These are phyloP conservation scores for Talaromyces atroroseus DNA, from an alignment of 2,329 filamentous ascomycete species.

Conservation along the genomic window DNA sequence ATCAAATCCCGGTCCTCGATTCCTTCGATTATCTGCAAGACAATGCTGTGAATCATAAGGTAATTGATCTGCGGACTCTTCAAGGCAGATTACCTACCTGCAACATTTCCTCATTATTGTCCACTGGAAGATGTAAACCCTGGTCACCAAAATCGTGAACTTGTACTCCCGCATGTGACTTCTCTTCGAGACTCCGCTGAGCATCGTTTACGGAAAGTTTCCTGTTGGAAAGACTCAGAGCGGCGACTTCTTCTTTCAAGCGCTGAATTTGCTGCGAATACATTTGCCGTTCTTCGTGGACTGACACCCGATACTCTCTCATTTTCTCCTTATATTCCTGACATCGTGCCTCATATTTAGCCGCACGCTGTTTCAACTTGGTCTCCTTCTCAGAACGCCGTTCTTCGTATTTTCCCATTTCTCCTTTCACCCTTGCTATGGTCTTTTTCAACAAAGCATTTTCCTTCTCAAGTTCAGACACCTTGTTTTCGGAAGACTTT, in stretches of 20 bases:
- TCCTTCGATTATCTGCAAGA: conserved; percentile 30
- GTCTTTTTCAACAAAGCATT: conserved; percentile 37
- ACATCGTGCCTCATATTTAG: conserved; percentile 34
- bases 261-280: conserved; percentile 36
- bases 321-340: conserved; percentile 39
- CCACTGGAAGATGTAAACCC: neutral
- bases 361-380: conserved; percentile 36
- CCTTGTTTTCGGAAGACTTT: conserved; percentile 37
- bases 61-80: neutral
- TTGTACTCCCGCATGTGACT: conserved; percentile 20
- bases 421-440: conserved; percentile 36
- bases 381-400: conserved; percentile 40
- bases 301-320: conserved; percentile 32
- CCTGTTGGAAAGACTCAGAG: conserved; percentile 23
- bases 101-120: neutral
- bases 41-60: conserved; percentile 2
- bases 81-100: conserved; percentile 7
- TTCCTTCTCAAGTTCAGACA: conserved; percentile 36
- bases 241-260: conserved; percentile 27
- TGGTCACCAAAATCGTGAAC: conserved; percentile 10
- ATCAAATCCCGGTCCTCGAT: conserved; percentile 5
- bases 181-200: conserved; percentile 24
- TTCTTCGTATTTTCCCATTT: conserved; percentile 39
- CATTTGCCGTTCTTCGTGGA: conserved; percentile 33
- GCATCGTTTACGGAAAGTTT: conserved; percentile 17